phyloP scores from a whole-genome alignment of 768 basidiomycete genomes.

The Russula lepida region DNA sequence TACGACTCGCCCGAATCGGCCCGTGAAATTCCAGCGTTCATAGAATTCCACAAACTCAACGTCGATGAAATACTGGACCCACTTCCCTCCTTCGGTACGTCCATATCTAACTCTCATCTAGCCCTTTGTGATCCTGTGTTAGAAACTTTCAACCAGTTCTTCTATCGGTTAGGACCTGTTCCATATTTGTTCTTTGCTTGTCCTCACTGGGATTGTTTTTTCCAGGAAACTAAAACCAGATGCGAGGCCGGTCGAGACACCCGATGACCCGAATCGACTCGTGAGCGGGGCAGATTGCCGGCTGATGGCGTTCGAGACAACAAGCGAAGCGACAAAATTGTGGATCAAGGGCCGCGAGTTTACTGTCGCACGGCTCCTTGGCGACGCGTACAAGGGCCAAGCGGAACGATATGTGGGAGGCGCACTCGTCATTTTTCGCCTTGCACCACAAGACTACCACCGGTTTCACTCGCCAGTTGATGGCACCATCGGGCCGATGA shows the following conservation, averaged over 20 bases:
- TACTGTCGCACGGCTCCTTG: constrained; percentile 68
- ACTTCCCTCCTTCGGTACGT: constrained; percentile 69
- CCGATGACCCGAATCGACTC: constrained; percentile 66
- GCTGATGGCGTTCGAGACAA: constrained; percentile 88
- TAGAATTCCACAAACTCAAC: constrained; percentile 83
- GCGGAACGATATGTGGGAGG: constrained; percentile 71
- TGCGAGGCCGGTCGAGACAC: constrained; percentile 67
- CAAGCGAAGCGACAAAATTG: constrained; percentile 74
- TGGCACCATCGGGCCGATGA: constrained; percentile 75
- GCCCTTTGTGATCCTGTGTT: background rate
- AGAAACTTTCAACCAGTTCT: constrained; percentile 94
- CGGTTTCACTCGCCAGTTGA: constrained; percentile 87
- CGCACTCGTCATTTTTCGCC: constrained; percentile 78
- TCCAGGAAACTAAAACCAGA: constrained; percentile 74
- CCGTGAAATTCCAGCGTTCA: constrained; percentile 77
- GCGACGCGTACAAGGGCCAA: constrained; percentile 63
- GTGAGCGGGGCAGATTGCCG: constrained; percentile 94
- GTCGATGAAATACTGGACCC: constrained; percentile 80
- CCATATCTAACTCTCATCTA: background rate
- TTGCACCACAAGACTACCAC: constrained; percentile 95
- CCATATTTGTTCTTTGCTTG: background rate
- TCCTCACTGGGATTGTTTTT: constrained; percentile 9
- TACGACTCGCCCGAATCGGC: constrained; percentile 84
- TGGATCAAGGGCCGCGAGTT: constrained; percentile 99
- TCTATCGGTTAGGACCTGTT: constrained; percentile 48